Evolutionary conservation across 2,329 filamentous ascomycete genomes (phyloP).

Genomic region (Colletotrichum ledebouriae): DNA sequence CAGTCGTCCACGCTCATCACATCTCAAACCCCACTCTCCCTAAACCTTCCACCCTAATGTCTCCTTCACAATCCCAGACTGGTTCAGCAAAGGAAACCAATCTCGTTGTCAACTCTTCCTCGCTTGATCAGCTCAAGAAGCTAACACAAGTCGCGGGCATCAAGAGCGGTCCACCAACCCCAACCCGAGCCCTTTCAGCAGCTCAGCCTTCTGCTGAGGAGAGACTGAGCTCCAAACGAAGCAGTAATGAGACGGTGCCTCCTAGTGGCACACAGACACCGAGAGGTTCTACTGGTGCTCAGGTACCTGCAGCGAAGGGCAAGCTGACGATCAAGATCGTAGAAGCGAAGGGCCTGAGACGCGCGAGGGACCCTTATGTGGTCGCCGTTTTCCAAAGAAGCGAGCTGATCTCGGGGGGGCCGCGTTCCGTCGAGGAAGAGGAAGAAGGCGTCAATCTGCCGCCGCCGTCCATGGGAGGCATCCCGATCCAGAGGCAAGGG

Average conservation of each 20-base stretch:
- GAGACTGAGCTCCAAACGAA: slow-evolving; percentile 51
- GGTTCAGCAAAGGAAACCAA: slow-evolving; percentile 54
- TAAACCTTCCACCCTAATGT: slow-evolving; percentile 63
- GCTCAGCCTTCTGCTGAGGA: slow-evolving; percentile 67
- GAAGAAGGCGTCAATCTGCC: slow-evolving; percentile 67
- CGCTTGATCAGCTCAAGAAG: slow-evolving; percentile 80
- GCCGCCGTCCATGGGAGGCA: slow-evolving; percentile 65
- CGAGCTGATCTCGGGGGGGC: slow-evolving; percentile 92
- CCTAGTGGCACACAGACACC: slow-evolving; percentile 68
- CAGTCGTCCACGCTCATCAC: slow-evolving; percentile 74
- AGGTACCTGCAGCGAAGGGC: slow-evolving; percentile 81
- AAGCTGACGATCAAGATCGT: slow-evolving; percentile 91
- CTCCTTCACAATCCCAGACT: slow-evolving; percentile 61
- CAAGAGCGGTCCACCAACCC: slow-evolving; percentile 95
- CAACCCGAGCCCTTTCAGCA: slow-evolving; percentile 85
- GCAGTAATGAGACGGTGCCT: slow-evolving; percentile 59
- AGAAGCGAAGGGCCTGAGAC: slow-evolving; percentile 85
- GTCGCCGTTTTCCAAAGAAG: slow-evolving; percentile 97
- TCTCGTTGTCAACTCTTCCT: slow-evolving; percentile 68
- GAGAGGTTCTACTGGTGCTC: slow-evolving; percentile 64
- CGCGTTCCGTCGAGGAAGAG: slow-evolving; percentile 73
- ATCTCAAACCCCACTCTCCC: slow-evolving; percentile 75
- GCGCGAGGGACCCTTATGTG: slow-evolving; percentile 91
- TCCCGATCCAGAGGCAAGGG: slow-evolving; percentile 76
- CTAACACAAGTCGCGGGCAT: slow-evolving; percentile 85